Evolutionary conservation across 441 rosid genomes (phyloP).

Genomic region (Bocquillonia castaneifolia): DNA sequence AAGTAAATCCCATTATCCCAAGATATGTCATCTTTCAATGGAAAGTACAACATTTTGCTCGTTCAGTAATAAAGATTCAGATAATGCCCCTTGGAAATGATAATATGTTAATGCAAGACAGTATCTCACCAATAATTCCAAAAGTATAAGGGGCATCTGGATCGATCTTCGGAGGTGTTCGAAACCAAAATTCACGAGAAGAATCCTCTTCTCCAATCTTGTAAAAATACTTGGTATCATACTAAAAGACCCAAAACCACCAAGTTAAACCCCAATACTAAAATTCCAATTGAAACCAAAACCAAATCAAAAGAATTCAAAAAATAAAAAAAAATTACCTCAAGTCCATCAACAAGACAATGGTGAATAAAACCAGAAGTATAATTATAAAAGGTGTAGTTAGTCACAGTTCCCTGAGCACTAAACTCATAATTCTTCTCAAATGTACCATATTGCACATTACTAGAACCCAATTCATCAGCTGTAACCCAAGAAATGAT

Average conservation of each 20-base stretch:
- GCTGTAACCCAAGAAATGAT: conserved; percentile 80
- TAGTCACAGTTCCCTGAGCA: conserved; percentile 51
- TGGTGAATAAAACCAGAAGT: conserved; percentile 80
- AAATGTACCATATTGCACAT: conserved; percentile 45
- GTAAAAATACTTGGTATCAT: conserved; percentile 46
- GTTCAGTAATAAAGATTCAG: background rate
- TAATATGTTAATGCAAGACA: background rate
- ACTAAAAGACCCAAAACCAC: conserved; percentile 25
- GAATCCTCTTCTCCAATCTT: conserved; percentile 39
- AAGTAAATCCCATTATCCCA: background rate
- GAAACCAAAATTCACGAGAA: conserved; percentile 47
- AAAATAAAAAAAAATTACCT: conserved; percentile 37
- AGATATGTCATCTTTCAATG: background rate
- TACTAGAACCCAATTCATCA: conserved; percentile 54
- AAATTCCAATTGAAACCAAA: conserved; percentile 4
- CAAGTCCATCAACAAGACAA: conserved; percentile 63
- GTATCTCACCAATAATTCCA: conserved; percentile 42
- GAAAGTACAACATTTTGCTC: background rate
- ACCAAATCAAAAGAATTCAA: background rate
- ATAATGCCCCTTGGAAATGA: background rate
- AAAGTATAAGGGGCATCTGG: conserved; percentile 45
- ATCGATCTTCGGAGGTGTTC: conserved; percentile 38
- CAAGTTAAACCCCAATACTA: conserved; percentile 2
- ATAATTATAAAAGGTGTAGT: conserved; percentile 64
- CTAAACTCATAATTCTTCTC: conserved; percentile 41